Evolutionary conservation across 768 basidiomycete species (phyloP), one percentile per base, ranked within the genome.

Genomic region (Phylloporus scabripes): DNA sequence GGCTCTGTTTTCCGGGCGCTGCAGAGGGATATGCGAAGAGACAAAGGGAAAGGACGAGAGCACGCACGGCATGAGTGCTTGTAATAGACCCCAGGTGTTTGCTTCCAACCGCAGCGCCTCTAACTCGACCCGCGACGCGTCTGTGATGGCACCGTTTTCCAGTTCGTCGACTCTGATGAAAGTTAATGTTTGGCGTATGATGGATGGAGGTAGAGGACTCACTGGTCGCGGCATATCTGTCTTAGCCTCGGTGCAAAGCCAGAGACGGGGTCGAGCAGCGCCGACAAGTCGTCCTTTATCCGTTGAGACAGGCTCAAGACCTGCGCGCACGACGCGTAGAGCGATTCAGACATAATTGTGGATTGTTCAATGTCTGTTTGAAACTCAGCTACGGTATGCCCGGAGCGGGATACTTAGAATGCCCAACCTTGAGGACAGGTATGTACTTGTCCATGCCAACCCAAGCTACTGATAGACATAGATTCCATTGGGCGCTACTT

Each of bases 41-140:
- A 42, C 5, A 15, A 37, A 29, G 24, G 15, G 34, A 34, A 39
- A 39, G 15, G 45, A 57, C 12, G 42, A 28, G 23, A 37, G 23
- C 18, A 79, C 84, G 59, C 62, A 86, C 82, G 86, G 81, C 76
- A 84, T 78, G 40, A 93, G 71, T 3, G 82, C 81, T 61, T 92
- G 89, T 1, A 92, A 63, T 2, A 93, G 73, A 0, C 76, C 77
- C 91, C 91, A 94, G 1, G 91, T 91, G 63, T 85, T 83, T 40
- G 81, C 76, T 61, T 93, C 90, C 63, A 92, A 72, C 9, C 78
- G 74, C 46, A 90, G 65, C 1, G 81, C 70, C 21, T 85, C 83
- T 0, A 84, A 55, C 56, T 86, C 84, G 23, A 79, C 75, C 33
- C 60, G 69, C 15, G 74, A 68, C 21, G 66, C 57, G 21, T 60